Evolutionary conservation across 2,329 filamentous ascomycete genomes (phyloP).

Genomic region (Diplodia intermedia): DNA sequence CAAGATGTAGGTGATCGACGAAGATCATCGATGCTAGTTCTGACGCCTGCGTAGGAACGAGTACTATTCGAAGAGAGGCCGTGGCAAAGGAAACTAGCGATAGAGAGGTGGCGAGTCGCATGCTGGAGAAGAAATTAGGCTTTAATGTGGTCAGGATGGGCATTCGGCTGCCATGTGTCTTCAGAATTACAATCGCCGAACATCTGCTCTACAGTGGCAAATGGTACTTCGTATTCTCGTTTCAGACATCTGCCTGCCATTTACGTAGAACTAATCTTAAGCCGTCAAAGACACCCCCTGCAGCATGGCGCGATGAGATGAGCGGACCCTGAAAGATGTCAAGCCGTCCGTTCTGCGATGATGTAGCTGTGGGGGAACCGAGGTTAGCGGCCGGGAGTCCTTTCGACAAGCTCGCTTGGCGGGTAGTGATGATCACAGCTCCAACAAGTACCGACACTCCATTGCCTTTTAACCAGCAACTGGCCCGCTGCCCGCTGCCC

Average conservation of each 20-base stretch:
- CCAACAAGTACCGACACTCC: slow-evolving; percentile 4
- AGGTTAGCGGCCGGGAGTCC: slow-evolving; percentile 18
- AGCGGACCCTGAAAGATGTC: neutral
- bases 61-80: slow-evolving; percentile 21
- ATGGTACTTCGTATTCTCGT: neutral
- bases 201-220: slow-evolving; percentile 1
- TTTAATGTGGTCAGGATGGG: neutral
- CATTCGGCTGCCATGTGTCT: neutral
- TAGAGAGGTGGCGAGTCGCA: neutral
- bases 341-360: neutral
- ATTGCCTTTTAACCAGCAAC: slow-evolving; percentile 21
- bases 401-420: slow-evolving; percentile 11
- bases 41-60: slow-evolving; percentile 5
- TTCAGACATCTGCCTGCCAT: neutral
- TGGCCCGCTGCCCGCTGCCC: slow-evolving; percentile 26
- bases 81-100: neutral
- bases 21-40: slow-evolving; percentile 1
- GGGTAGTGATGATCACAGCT: neutral
- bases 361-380: slow-evolving; percentile 21
- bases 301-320: neutral
- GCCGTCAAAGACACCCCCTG: slow-evolving; percentile 1
- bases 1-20: slow-evolving; percentile 44
- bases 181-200: neutral
- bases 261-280: neutral
- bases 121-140: neutral